Evolutionary conservation across 2,329 filamentous ascomycete genomes (phyloP).

Genomic region (Ascochyta koolunga): DNA sequence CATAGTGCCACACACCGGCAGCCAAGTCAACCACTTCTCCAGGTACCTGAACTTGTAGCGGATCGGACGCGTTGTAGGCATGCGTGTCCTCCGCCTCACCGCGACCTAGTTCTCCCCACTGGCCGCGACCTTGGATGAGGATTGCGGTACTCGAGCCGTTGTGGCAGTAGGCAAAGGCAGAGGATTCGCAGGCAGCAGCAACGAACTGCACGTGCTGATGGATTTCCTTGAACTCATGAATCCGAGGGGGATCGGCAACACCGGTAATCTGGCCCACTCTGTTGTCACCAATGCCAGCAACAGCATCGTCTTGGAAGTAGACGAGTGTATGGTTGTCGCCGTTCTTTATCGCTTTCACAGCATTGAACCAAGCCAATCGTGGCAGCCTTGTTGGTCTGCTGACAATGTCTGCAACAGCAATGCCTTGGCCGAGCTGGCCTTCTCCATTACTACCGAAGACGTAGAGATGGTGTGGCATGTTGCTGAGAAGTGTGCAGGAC

Average conservation of each 20-base stretch:
- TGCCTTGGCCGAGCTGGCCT: slow-evolving; percentile 55
- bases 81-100: slow-evolving; percentile 1
- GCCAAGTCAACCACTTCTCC: slow-evolving; percentile 64
- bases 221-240: not conserved
- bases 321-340: slow-evolving; percentile 90
- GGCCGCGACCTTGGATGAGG: slow-evolving; percentile 23
- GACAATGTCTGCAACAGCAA: slow-evolving; percentile 52
- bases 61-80: not conserved
- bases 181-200: slow-evolving; percentile 35
- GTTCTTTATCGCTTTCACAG: slow-evolving; percentile 54
- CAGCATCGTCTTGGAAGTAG: slow-evolving; percentile 62
- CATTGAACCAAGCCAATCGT: slow-evolving; percentile 2
- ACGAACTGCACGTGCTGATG: slow-evolving; percentile 5
- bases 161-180: slow-evolving; percentile 27
- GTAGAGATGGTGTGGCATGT: slow-evolving; percentile 41
- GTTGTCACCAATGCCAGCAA: slow-evolving; percentile 72
- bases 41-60: slow-evolving; percentile 1
- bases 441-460: slow-evolving; percentile 61
- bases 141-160: slow-evolving; percentile 2
- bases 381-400: slow-evolving; percentile 22
- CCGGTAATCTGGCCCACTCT: slow-evolving; percentile 47
- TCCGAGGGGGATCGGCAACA: not conserved
- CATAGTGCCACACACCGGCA: slow-evolving; percentile 78
- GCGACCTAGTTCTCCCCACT: slow-evolving; percentile 37
- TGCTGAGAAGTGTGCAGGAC: no score